These are phyloP conservation scores for Linnemannia zychae DNA, from an alignment of 192 early-diverging fungal species.

Conservation along the genomic window DNA sequence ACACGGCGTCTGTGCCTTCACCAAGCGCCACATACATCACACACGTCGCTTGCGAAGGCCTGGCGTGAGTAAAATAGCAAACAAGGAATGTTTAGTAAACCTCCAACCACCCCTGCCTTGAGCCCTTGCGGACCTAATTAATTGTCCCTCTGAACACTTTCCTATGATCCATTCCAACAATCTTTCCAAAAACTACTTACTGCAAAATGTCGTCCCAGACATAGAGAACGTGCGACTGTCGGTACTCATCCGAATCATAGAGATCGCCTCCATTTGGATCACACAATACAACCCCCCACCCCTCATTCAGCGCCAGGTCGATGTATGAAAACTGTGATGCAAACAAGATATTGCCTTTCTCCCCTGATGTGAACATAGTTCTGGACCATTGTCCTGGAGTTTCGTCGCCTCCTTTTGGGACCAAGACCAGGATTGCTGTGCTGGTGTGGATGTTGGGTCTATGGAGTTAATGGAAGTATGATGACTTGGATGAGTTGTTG, in stretches of 20 bases:
- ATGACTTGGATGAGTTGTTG: not conserved
- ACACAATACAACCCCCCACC: not conserved
- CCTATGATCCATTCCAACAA: not conserved
- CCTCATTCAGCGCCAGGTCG: not conserved
- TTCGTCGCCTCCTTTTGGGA: not conserved
- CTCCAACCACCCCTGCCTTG: too few relatives aligned
- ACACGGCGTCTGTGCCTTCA: not conserved
- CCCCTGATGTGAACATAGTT: not conserved
- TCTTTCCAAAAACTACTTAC: not conserved
- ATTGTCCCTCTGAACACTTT: not conserved
- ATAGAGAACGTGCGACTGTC: not conserved
- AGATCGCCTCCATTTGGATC: not conserved
- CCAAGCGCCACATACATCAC: conserved; percentile 3
- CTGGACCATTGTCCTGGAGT: not conserved
- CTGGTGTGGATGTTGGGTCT: not conserved
- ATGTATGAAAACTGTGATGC: not conserved
- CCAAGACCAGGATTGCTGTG: not conserved
- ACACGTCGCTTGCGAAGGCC: not conserved
- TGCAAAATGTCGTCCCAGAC: conserved; percentile 2
- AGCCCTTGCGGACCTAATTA: not conserved
- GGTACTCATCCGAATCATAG: not conserved
- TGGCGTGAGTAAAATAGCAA: not conserved
- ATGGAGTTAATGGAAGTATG: not conserved
- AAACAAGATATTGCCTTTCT: not conserved
- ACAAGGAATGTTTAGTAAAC: not conserved